Percentiles rank a stretch among this genome's conserved stretches.
phyloP scores from a whole-genome alignment of 2,329 filamentous ascomycete species.

The Fusarium buharicum region DNA sequence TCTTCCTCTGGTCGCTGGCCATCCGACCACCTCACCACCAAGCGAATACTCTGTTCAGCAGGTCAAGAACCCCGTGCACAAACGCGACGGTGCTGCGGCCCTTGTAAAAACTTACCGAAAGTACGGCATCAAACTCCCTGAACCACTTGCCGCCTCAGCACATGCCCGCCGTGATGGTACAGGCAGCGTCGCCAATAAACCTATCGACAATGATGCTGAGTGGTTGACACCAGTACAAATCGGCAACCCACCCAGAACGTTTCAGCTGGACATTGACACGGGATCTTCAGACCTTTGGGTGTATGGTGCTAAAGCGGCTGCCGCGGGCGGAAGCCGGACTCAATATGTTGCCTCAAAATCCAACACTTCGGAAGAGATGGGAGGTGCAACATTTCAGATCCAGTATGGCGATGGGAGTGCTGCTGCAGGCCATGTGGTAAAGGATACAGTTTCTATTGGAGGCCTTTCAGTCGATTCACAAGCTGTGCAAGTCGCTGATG shows the following conservation, averaged over 20 bases:
- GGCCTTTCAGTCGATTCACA: constrained; percentile 54
- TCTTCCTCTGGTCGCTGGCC: constrained; percentile 19
- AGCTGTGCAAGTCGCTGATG: constrained; percentile 57
- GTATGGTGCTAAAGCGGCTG: constrained; percentile 57
- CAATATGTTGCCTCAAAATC: constrained; percentile 53
- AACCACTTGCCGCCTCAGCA: constrained; percentile 17
- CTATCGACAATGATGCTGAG: constrained; percentile 49
- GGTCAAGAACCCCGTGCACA: constrained; percentile 51
- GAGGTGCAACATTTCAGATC: constrained; percentile 55
- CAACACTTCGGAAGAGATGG: constrained; percentile 51
- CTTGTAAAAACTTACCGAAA: constrained; percentile 52
- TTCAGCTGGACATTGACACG: constrained; percentile 59
- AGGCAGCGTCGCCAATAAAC: constrained; percentile 46
- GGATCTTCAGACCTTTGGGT: constrained; percentile 62
- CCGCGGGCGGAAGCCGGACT: constrained; percentile 52
- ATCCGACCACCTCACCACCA: constrained; percentile 5
- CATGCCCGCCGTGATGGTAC: constrained; percentile 44
- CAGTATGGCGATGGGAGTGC: constrained; percentile 58
- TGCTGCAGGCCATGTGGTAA: constrained; percentile 56
- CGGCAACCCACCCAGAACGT: constrained; percentile 55
- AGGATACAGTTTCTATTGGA: constrained; percentile 56
- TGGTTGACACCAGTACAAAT: constrained; percentile 55
- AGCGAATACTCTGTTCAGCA: constrained; percentile 47
- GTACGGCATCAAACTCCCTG: constrained; percentile 49
- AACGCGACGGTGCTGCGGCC: constrained; percentile 49